These are phyloP conservation scores for Xerocomellus chrysenteron DNA, from an alignment of 768 basidiomycete genomes.

Conservation along the genomic window DNA sequence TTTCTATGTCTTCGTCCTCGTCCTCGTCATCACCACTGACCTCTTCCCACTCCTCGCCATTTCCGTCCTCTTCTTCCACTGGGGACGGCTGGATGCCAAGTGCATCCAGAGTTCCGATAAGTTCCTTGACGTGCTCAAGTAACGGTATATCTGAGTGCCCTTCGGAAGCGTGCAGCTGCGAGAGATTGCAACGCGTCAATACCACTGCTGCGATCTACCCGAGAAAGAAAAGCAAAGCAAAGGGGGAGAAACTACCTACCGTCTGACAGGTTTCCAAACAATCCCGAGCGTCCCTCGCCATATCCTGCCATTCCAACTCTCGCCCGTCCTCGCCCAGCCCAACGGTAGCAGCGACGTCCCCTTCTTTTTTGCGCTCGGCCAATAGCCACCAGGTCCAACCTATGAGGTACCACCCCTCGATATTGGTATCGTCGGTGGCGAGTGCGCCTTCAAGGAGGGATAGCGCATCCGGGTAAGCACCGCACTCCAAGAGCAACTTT, in stretches of 20 bases:
- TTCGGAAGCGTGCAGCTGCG: conserved; percentile 67
- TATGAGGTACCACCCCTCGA: conserved; percentile 93
- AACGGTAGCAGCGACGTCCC: conserved; percentile 41
- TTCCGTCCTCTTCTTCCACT: conserved; percentile 42
- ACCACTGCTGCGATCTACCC: too few species aligned
- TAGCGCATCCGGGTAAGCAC: conserved; percentile 68
- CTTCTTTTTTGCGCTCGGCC: conserved; percentile 68
- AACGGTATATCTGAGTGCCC: conserved; percentile 75
- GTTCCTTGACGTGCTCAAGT: conserved; percentile 71
- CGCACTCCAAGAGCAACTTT: conserved; percentile 80
- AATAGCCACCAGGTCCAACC: conserved; percentile 92
- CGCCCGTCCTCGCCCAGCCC: conserved; percentile 37
- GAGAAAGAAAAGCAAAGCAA: neutral
- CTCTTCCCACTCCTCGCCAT: conserved; percentile 57
- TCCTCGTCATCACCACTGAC: conserved; percentile 56
- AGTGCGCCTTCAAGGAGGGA: conserved; percentile 77
- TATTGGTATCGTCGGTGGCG: conserved; percentile 77
- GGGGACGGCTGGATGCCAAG: conserved; percentile 65
- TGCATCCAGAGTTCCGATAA: conserved; percentile 64
- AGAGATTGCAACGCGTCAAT: neutral
- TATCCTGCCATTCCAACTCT: conserved; percentile 65
- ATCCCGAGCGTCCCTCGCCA: conserved; percentile 74
- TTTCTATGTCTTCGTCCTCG: conserved; percentile 55
- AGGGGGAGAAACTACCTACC: conserved; percentile 43
- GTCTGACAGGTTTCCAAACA: conserved; percentile 81